Percentiles rank a stretch among this genome's conserved stretches.
These are phyloP conservation scores for Mortierella antarctica DNA, from an alignment of 192 early-diverging fungal genomes.

Conservation along the genomic window DNA sequence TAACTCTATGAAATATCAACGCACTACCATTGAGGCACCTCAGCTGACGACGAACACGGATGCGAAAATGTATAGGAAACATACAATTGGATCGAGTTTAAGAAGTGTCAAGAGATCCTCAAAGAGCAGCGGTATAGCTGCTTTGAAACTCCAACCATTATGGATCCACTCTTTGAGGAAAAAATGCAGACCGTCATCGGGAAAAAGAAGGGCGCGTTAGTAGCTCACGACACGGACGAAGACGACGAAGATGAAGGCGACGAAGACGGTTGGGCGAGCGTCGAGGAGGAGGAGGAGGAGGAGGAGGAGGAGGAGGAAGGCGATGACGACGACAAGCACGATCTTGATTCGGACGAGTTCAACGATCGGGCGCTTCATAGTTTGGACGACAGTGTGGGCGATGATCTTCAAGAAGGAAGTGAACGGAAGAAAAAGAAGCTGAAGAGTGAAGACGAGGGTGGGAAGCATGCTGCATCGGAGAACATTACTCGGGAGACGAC, in stretches of 20 bases:
- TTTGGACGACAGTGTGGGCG: not conserved
- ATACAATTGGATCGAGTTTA: constrained; percentile 63
- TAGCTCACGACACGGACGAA: constrained; percentile 11
- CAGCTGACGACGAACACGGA: not conserved
- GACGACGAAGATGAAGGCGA: constrained; percentile 28
- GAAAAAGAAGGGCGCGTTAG: constrained; percentile 11
- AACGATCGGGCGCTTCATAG: constrained; percentile 9
- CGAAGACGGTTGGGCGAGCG: constrained; percentile 16
- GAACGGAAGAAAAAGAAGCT: constrained; percentile 29
- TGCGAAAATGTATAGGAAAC: constrained; percentile 27
- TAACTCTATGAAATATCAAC: too few relatives aligned
- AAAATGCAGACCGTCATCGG: constrained; percentile 22
- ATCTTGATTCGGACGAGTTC: constrained; percentile 17
- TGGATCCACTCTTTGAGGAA: constrained; percentile 29
- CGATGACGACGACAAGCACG: not conserved
- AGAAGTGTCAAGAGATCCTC: constrained; percentile 61
- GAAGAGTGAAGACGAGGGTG: not conserved
- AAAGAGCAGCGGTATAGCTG: constrained; percentile 63
- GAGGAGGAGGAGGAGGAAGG: not conserved
- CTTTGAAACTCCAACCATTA: constrained; percentile 40
- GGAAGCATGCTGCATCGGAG: not conserved
- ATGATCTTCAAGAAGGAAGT: not conserved
- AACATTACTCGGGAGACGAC: not conserved
- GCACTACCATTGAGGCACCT: too few relatives aligned
- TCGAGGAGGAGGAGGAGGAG: constrained; percentile 25